Percentiles rank a stretch among this genome's conserved stretches.
These are phyloP conservation scores for Lentinula sp. DNA, from an alignment of 768 basidiomycete species.

Conservation along the genomic window DNA sequence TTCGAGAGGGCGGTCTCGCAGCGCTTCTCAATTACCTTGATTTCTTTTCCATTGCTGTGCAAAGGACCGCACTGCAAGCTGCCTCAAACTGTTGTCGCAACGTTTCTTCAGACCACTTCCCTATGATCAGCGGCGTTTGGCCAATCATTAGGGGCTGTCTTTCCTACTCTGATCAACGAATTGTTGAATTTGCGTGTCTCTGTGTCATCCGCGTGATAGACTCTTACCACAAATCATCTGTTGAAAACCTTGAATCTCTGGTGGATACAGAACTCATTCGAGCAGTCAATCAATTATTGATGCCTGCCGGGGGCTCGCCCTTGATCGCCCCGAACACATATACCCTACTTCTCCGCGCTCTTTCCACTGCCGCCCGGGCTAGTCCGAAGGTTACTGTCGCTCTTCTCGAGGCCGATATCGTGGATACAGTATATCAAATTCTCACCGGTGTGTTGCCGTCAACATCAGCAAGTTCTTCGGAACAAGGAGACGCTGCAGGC, in stretches of 20 bases:
- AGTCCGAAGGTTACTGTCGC: constrained; percentile 85
- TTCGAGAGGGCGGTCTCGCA: constrained; percentile 90
- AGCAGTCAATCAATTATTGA: constrained; percentile 79
- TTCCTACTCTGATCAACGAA: constrained; percentile 86
- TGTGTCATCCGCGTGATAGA: constrained; percentile 94
- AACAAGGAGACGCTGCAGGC: constrained; percentile 53
- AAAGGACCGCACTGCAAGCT: constrained; percentile 93
- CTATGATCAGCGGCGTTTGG: constrained; percentile 86
- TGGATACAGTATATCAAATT: constrained; percentile 90
- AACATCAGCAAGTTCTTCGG: constrained; percentile 39
- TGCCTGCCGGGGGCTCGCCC: constrained; percentile 83
- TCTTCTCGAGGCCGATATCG: constrained; percentile 88
- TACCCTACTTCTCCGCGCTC: constrained; percentile 77
- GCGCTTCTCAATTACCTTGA: constrained; percentile 94
- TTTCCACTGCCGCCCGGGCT: constrained; percentile 83
- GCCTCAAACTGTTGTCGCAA: constrained; percentile 96
- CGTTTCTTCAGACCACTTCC: constrained; percentile 82
- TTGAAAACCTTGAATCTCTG: constrained; percentile 82
- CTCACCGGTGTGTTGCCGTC: constrained; percentile 91
- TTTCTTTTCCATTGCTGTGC: constrained; percentile 97
- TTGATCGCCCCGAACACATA: constrained; percentile 84
- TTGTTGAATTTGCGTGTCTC: constrained; percentile 96
- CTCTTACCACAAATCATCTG: constrained; percentile 78
- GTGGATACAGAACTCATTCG: constrained; percentile 75
- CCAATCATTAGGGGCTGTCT: constrained; percentile 92